These are phyloP conservation scores for Fusarium musae DNA, from an alignment of 2,329 filamentous ascomycete genomes.

Conservation along the genomic window DNA sequence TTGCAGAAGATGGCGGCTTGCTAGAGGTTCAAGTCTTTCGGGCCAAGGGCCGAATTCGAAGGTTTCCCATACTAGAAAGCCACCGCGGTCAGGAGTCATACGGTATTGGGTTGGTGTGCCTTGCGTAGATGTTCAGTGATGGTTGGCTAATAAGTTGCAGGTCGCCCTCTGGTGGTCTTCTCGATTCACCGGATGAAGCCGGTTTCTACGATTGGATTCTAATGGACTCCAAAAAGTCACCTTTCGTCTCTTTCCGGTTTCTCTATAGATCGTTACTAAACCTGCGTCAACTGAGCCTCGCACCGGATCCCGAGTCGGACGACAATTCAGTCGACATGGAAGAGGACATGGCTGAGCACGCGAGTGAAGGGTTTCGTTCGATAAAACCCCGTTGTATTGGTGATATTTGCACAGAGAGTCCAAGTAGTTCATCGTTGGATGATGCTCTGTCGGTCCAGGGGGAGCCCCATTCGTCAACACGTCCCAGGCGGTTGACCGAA, in stretches of 20 bases:
- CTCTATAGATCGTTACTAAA: constrained; percentile 66
- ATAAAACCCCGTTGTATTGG: background rate
- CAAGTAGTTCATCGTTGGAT: background rate
- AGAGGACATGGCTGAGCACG: background rate
- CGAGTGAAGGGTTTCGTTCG: background rate
- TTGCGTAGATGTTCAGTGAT: background rate
- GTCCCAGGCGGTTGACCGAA: background rate
- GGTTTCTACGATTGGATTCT: constrained; percentile 65
- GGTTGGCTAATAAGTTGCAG: constrained; percentile 48
- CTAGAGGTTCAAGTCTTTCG: constrained; percentile 66
- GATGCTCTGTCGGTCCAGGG: background rate
- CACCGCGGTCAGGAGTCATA: constrained; percentile 61
- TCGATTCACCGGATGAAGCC: constrained; percentile 62
- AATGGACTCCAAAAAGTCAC: constrained; percentile 61
- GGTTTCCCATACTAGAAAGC: constrained; percentile 54
- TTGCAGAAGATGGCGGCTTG: constrained; percentile 64
- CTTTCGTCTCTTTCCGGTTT: constrained; percentile 65
- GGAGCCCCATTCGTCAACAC: background rate
- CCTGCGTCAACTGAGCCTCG: constrained; percentile 60
- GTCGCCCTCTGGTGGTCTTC: constrained; percentile 62
- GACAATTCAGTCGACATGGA: background rate
- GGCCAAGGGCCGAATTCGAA: constrained; percentile 58
- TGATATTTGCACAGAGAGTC: no score
- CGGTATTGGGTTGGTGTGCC: constrained; percentile 61
- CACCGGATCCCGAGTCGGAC: constrained; percentile 45